Base-by-base conservation (phyloP, 805 yeast species). In the Zygotorulaspora florentina region DNA sequence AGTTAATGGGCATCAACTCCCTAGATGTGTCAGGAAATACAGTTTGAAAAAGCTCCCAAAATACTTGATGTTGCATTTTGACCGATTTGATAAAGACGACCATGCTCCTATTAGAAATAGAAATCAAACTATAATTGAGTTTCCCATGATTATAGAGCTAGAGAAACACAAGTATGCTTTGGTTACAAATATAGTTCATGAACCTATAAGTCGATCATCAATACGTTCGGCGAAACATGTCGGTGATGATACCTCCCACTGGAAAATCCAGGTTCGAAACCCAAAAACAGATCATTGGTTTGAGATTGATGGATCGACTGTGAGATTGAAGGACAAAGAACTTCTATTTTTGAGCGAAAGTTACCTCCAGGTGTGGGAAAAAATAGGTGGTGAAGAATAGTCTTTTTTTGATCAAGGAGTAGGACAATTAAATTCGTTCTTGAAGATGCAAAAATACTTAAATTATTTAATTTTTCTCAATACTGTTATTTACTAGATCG, bases 331-430 rank as follows among this genome's bases (percentile, higher is more conserved):
- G 17, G 81, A 80, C 31, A 69, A 69, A 42, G 88, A 83, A 50
- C 66, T 84, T 34, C 54, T 87, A 45, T 81, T 84, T 56, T 60
- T 85, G 26, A 71, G 74, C 33, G 86, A 83, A 54, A 74, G 79
- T 28, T 80, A 76, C 61, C 65, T 87, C 20, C 91, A 85, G 61
- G 66, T 86, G 9, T 85, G 93, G 90, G 74, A 76, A 50, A 64
- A 60, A 39, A 44, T 45, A n/a, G 29, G 18, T 18, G 16, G 25
- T 10, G 33, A 20, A 15, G 20, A 33, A 4, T 20, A 20, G 25
- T 4, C 10, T 41, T n/a, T 9, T 18, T 16, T 30, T 23, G 17
- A 20, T 26, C 27, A 34, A 16, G 20, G 16, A 25, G 25, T 20
- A 20, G 25, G 25, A 7, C 4, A 4, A 20, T 20, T 20, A 20